Evolutionary conservation across 805 yeast species (phyloP).

Genomic region (Candida maesae): DNA sequence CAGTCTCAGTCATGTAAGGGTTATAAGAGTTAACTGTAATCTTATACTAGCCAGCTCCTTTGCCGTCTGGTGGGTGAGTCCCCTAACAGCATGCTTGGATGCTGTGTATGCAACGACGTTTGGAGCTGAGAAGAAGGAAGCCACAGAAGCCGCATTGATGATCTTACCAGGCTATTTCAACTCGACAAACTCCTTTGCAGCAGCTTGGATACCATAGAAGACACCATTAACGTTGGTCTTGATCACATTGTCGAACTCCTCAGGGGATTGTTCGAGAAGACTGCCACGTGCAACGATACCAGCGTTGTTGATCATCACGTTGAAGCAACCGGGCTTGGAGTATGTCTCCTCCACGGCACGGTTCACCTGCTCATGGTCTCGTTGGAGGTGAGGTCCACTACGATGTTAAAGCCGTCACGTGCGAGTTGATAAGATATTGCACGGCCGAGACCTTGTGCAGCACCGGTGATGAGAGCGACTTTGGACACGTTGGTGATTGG

Average conservation of each 20-base stretch:
- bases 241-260: constrained; percentile 24
- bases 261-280: constrained; percentile 28
- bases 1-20: constrained; percentile 39
- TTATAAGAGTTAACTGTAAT: constrained; percentile 36
- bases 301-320: constrained; percentile 36
- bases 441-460: constrained; percentile 87
- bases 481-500: constrained; percentile 3
- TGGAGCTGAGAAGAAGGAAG: constrained; percentile 29
- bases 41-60: constrained; percentile 33
- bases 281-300: constrained; percentile 30
- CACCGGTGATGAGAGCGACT: constrained; percentile 79
- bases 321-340: constrained; percentile 30
- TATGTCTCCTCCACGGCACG: constrained; percentile 29
- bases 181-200: constrained; percentile 27
- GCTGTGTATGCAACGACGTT: constrained; percentile 32
- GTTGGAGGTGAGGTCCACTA: constrained; percentile 27
- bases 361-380: constrained; percentile 19
- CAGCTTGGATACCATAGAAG: constrained; percentile 33
- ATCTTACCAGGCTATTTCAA: constrained; percentile 34
- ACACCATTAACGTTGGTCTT: constrained; percentile 32
- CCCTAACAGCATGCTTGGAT: constrained; percentile 35
- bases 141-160: constrained; percentile 36
- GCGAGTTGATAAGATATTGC: constrained; percentile 81
- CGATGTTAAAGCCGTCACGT: constrained; percentile 52
- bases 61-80: constrained; percentile 35